These are phyloP conservation scores for Fusarium sp. DNA, from an alignment of 2,329 filamentous ascomycete species.

Conservation along the genomic window DNA sequence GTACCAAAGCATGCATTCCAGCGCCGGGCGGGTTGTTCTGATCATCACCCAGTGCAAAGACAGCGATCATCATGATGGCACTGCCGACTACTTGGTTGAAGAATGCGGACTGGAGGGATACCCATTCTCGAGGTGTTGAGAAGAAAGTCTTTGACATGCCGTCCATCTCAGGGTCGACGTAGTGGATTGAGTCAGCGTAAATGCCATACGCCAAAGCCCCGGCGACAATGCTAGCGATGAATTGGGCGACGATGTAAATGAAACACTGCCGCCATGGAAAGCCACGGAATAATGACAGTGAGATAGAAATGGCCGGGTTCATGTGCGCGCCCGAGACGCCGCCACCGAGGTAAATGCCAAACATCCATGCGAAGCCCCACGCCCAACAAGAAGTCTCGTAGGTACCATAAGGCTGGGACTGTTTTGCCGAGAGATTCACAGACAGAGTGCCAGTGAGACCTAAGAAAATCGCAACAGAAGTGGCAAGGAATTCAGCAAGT, in stretches of 20 bases:
- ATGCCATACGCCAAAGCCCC: conserved; percentile 20
- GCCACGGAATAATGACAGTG: conserved; percentile 51
- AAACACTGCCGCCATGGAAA: conserved; percentile 52
- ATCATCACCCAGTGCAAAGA: conserved; percentile 53
- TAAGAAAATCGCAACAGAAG: conserved; percentile 30
- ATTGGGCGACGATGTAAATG: conserved; percentile 12
- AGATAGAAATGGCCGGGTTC: conserved; percentile 53
- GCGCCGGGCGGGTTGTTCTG: conserved; percentile 53
- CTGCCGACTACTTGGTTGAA: conserved; percentile 52
- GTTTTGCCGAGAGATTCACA: conserved; percentile 32
- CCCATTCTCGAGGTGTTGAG: conserved; percentile 46
- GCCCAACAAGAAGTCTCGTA: conserved; percentile 43
- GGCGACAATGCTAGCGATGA: conserved; percentile 8
- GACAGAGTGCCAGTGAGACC: conserved; percentile 33
- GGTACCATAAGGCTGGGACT: conserved; percentile 23
- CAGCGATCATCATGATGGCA: conserved; percentile 52
- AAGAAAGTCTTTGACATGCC: conserved; percentile 50
- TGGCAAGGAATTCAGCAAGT: conserved; percentile 40
- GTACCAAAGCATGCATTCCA: conserved; percentile 52
- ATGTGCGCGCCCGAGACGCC: conserved; percentile 48
- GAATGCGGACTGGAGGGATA: conserved; percentile 45
- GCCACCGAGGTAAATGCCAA: conserved; percentile 42
- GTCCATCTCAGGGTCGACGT: conserved; percentile 48
- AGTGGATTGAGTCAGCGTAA: conserved; percentile 22
- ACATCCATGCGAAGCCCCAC: conserved; percentile 45